Base-by-base conservation (phyloP, 2,329 filamentous ascomycete genomes). In the Xenoacremonium recifei region DNA sequence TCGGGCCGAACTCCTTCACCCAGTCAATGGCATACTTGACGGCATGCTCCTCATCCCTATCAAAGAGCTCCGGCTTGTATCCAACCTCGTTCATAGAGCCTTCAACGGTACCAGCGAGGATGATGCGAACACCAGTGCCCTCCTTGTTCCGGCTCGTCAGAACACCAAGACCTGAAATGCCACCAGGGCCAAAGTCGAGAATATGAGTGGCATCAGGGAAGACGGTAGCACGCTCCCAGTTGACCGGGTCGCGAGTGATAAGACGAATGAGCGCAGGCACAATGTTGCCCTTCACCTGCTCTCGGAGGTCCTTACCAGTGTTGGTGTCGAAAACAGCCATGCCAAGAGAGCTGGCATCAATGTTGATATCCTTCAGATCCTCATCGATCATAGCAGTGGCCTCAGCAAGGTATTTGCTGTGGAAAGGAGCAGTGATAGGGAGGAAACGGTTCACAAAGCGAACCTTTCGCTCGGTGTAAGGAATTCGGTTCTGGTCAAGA, bases 121-220 rank as follows among this genome's bases (percentile, higher is more conserved):
- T 96, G 52, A 99, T 91, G 47, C 92, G 89, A 25, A 99, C 93
- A 59, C 93, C 93, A 44, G 90, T 97, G 50, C 93, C 93, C 66
- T 99, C 95, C 75, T 99, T 99, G 79, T 97, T 99, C 58, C 93
- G 89, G 76, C 95, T 97, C 44, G 93, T 99, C 50, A 99, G 75
- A 34, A 95, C 88, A 61, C 93, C 95, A 17, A 99, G 84, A 51
- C 95, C 95, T 18, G 93, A 99, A 51, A 97, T 93, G 49, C 93
- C 95, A 60, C 93, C 93, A 17, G 93, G 93, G 35, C 95, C 93
- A 57, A 99, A 97, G 70, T 99, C 93, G 39, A 99, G 73, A 42
- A 99, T 88, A 64, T 99, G 93, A 4, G 92, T 96, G 16, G 93
- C 93, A 17, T 82, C 78, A 4, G 89, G 84, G 74, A 99, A 97